Percentiles rank a stretch among this genome's conserved stretches.
These are phyloP conservation scores for Primulina huaijiensis DNA, from an alignment of 257 asterid species.

Conservation along the genomic window DNA sequence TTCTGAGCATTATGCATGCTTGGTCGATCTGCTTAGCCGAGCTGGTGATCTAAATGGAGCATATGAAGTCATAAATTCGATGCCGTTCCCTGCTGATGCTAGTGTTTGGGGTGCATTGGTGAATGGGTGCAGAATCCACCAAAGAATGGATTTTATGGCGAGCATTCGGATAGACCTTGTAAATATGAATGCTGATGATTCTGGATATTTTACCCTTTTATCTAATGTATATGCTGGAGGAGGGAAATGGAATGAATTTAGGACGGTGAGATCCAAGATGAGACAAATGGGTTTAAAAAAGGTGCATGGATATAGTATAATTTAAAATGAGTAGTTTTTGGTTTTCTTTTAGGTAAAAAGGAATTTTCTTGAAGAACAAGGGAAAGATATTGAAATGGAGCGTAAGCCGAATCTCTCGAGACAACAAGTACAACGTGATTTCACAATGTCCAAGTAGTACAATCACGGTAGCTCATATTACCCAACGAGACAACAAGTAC, in stretches of 20 bases:
- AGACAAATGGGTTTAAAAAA: constrained; percentile 47
- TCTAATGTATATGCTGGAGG: constrained; percentile 75
- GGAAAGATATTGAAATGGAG: no score
- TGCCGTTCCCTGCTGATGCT: constrained; percentile 60
- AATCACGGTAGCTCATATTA: no score
- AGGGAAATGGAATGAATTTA: constrained; percentile 65
- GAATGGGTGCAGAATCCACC: constrained; percentile 83
- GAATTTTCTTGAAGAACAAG: no score
- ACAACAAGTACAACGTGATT: no score
- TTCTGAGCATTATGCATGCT: constrained; percentile 70
- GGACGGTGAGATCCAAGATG: constrained; percentile 54
- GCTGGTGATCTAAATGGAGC: constrained; percentile 76
- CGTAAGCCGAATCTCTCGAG: no score
- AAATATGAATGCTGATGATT: constrained; percentile 52
- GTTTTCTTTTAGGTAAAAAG: not conserved
- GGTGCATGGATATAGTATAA: constrained; percentile 72
- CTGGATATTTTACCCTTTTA: constrained; percentile 65
- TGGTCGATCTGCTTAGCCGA: constrained; percentile 88
- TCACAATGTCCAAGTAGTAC: no score
- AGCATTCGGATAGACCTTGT: constrained; percentile 42
- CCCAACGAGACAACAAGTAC: no score
- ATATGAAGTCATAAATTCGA: constrained; percentile 50
- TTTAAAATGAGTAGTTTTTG: constrained; percentile 39
- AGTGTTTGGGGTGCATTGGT: constrained; percentile 76
- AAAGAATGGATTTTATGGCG: constrained; percentile 63